Conservation (phyloP, 2,329 filamentous ascomycete genomes). For the Ophidiomyces ophidiicola region DNA sequence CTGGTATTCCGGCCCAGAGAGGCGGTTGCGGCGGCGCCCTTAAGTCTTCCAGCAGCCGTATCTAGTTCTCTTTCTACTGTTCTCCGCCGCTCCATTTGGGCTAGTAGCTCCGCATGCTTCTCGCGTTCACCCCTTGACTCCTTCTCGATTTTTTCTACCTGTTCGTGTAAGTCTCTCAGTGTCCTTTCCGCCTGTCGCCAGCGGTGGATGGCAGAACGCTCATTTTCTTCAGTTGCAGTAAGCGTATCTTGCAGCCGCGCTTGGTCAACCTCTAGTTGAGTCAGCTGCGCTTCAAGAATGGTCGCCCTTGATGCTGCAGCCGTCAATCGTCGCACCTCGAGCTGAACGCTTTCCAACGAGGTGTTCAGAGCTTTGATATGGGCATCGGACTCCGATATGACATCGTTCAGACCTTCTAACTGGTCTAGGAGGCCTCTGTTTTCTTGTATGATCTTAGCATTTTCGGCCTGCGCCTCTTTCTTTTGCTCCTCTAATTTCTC, state of each 20-base stretch:
- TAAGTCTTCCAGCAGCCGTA: slow-evolving; percentile 65
- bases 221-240: slow-evolving; percentile 56
- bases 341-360: slow-evolving; percentile 63
- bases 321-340: slow-evolving; percentile 63
- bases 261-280: slow-evolving; percentile 70
- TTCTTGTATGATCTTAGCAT: slow-evolving; percentile 66
- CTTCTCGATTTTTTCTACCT: slow-evolving; percentile 76
- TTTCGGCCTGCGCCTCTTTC: slow-evolving; percentile 59
- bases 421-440: slow-evolving; percentile 72
- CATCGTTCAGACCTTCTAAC: slow-evolving; percentile 69
- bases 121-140: slow-evolving; percentile 71
- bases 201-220: slow-evolving; percentile 63
- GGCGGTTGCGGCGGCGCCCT: slow-evolving; percentile 63
- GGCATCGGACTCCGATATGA: slow-evolving; percentile 66
- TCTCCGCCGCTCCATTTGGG: slow-evolving; percentile 71
- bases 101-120: slow-evolving; percentile 67
- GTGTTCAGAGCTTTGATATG: slow-evolving; percentile 66
- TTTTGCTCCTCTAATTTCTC: slow-evolving; percentile 64
- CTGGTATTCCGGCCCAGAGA: slow-evolving; percentile 48
- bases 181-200: slow-evolving; percentile 78
- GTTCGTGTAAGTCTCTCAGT: slow-evolving; percentile 66
- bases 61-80: slow-evolving; percentile 71
- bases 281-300: slow-evolving; percentile 68
- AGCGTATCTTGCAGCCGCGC: slow-evolving; percentile 57
- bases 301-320: slow-evolving; percentile 61